Percentiles rank a stretch among this genome's conserved stretches.
These are phyloP conservation scores for Colletotrichum sp. DNA, from an alignment of 2,329 filamentous ascomycete genomes.

Conservation along the genomic window DNA sequence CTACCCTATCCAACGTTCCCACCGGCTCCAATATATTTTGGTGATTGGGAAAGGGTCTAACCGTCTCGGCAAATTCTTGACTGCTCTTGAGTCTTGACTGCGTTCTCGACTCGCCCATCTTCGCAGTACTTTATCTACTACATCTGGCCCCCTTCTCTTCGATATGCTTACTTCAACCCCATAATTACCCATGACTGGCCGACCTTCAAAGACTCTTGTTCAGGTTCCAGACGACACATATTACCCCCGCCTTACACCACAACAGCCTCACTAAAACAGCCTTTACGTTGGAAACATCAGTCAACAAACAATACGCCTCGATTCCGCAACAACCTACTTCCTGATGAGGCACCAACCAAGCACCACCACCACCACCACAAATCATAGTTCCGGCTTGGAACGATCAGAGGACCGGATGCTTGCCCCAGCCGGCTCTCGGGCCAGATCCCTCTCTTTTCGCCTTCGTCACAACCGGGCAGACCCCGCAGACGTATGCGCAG, in stretches of 20 bases:
- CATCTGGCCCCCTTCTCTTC: background rate
- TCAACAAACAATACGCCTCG: background rate
- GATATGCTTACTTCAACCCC: background rate
- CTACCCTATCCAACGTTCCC: background rate
- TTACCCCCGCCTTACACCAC: background rate
- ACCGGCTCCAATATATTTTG: background rate
- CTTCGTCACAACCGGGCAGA: conserved; percentile 5
- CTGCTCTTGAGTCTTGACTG: background rate
- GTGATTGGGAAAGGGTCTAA: background rate
- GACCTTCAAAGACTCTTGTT: background rate
- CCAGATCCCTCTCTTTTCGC: conserved; percentile 7
- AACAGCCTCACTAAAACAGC: background rate
- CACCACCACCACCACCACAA: background rate
- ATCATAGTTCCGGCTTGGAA: background rate
- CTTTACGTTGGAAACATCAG: background rate
- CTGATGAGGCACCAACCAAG: background rate
- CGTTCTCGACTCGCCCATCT: background rate
- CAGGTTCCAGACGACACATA: background rate
- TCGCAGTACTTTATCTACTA: background rate
- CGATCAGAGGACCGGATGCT: conserved; percentile 7
- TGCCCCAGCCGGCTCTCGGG: conserved; percentile 10
- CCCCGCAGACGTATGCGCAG: background rate
- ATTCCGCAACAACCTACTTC: background rate
- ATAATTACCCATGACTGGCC: background rate
- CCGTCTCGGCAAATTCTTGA: background rate